Evolutionary conservation across 768 basidiomycete genomes (phyloP).

Genomic region (Suillus paluster): DNA sequence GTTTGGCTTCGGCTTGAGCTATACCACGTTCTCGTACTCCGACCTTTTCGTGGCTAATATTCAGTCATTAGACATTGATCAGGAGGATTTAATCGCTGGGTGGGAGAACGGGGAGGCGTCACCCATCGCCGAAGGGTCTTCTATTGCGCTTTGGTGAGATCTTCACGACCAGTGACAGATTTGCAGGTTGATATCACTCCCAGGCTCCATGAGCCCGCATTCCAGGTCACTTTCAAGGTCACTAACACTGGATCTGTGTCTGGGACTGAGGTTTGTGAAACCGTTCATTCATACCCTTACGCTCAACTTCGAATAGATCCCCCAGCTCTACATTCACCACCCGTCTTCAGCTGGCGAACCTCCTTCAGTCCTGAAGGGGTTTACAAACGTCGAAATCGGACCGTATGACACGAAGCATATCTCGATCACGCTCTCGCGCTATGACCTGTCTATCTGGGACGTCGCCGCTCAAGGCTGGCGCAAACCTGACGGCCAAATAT

Average conservation of each 20-base stretch:
- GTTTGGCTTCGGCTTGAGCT: conserved; percentile 44
- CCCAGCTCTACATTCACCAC: conserved; percentile 72
- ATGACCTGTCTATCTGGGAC: conserved; percentile 77
- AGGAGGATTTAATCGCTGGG: conserved; percentile 35
- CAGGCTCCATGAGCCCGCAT: conserved; percentile 32
- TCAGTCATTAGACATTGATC: conserved; percentile 32
- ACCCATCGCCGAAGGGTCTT: conserved; percentile 54
- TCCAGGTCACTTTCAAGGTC: conserved; percentile 37
- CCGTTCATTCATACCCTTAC: not conserved
- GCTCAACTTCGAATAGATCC: conserved; percentile 45
- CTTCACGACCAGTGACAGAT: conserved; percentile 25
- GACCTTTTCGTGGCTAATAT: conserved; percentile 41
- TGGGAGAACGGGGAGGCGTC: conserved; percentile 62
- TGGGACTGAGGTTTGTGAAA: conserved; percentile 29
- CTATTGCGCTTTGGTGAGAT: conserved; percentile 56
- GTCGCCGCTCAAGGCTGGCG: conserved; percentile 65
- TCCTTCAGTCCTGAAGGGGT: conserved; percentile 66
- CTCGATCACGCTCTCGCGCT: conserved; percentile 58
- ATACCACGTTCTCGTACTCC: conserved; percentile 47
- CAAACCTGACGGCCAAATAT: not conserved
- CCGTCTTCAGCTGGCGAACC: conserved; percentile 63
- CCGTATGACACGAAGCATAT: conserved; percentile 50
- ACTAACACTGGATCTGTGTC: conserved; percentile 40
- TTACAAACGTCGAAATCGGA: conserved; percentile 53
- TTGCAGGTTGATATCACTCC: conserved; percentile 4